phyloP scores from a whole-genome alignment of 2,329 filamentous ascomycete species.

The Ophiostoma novo-ulmi region DNA sequence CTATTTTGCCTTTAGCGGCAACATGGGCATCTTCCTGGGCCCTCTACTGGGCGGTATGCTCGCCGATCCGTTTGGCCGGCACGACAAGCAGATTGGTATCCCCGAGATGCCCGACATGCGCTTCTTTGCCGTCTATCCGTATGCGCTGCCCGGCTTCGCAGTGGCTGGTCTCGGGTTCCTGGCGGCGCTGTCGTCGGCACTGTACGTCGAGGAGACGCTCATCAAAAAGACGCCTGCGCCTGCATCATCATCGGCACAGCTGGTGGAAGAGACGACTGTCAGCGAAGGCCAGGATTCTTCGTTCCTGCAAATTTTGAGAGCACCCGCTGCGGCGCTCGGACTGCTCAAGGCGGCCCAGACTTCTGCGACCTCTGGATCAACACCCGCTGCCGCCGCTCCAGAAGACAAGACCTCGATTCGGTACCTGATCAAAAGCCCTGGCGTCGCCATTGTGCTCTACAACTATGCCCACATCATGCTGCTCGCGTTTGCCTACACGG shows the following conservation, averaged over 20 bases:
- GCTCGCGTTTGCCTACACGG: slow-evolving; percentile 66
- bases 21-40: slow-evolving; percentile 68
- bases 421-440: slow-evolving; percentile 56
- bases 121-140: slow-evolving; percentile 62
- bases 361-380: too few species aligned
- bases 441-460: slow-evolving; percentile 61
- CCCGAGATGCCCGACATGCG: background rate
- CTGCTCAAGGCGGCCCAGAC: background rate
- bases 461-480: slow-evolving; percentile 62
- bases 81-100: slow-evolving; percentile 34
- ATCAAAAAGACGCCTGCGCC: slow-evolving; percentile 7
- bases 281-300: background rate
- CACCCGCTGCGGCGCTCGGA: background rate
- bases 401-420: slow-evolving; percentile 37
- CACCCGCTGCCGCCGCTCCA: background rate
- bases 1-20: slow-evolving; percentile 70
- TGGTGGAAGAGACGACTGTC: slow-evolving; percentile 7
- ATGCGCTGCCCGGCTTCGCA: slow-evolving; percentile 58
- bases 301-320: background rate
- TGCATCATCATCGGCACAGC: background rate
- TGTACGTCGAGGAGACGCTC: slow-evolving; percentile 62
- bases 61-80: slow-evolving; percentile 61
- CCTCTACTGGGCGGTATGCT: slow-evolving; percentile 65
- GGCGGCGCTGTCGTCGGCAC: slow-evolving; percentile 45
- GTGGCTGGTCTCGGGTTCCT: slow-evolving; percentile 51